Evolutionary conservation across 305 asterid species (phyloP).

Genomic region (Fraxinus sp.): DNA sequence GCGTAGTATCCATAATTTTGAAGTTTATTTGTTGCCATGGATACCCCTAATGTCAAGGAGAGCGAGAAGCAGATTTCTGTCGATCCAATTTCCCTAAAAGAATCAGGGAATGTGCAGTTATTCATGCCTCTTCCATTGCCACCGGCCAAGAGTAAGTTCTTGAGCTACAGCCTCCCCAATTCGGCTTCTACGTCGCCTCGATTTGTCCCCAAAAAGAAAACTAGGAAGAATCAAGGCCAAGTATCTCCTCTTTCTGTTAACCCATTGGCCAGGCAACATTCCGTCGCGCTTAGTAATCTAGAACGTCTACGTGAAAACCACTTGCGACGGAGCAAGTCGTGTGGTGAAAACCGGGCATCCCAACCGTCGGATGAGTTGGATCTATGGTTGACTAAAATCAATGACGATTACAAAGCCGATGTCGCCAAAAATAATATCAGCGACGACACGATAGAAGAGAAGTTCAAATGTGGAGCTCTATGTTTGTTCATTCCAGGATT

Average conservation of each 20-base stretch:
- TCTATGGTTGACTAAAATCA: slow-evolving; percentile 38
- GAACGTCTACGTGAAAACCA: slow-evolving; percentile 59
- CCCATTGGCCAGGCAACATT: slow-evolving; percentile 46
- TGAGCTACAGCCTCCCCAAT: slow-evolving; percentile 62
- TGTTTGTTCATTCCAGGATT: slow-evolving; percentile 81
- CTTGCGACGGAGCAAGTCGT: slow-evolving; percentile 72
- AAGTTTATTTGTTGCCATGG: not conserved
- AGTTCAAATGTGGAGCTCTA: slow-evolving; percentile 69
- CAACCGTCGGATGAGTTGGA: slow-evolving; percentile 65
- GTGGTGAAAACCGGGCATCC: slow-evolving; percentile 63
- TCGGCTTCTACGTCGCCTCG: slow-evolving; percentile 53
- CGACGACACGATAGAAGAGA: slow-evolving; percentile 23
- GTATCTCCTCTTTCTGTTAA: slow-evolving; percentile 24
- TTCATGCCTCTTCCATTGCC: slow-evolving; percentile 13
- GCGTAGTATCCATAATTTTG: not conserved
- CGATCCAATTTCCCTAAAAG: slow-evolving; percentile 63
- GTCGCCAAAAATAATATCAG: not conserved
- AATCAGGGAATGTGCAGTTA: slow-evolving; percentile 5
- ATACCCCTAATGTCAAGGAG: slow-evolving; percentile 20
- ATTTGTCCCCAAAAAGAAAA: slow-evolving; percentile 35
- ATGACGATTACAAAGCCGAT: not conserved
- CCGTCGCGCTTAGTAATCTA: slow-evolving; percentile 63
- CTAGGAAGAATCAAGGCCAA: slow-evolving; percentile 19
- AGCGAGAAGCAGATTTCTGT: slow-evolving; percentile 69
- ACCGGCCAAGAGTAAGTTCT: slow-evolving; percentile 33